Percentiles rank a stretch among this genome's conserved stretches.
Conservation (phyloP, 1,284 basidiomycete species). For the Heterobasidion occidentale region DNA sequence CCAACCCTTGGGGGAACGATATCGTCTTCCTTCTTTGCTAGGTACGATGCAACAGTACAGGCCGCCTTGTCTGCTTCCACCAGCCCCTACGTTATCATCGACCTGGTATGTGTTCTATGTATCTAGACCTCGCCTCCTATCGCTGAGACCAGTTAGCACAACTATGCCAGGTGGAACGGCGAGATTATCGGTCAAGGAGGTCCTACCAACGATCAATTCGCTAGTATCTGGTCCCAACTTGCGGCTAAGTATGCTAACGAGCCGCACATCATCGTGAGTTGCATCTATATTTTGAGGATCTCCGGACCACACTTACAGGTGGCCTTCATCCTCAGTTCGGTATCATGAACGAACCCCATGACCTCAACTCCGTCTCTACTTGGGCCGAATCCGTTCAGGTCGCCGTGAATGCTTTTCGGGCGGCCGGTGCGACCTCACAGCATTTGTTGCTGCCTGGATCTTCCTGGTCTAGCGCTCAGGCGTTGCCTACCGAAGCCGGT, state of each 20-base stretch:
- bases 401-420: slow-evolving; percentile 48
- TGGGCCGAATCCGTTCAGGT: slow-evolving; percentile 42
- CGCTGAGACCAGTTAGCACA: slow-evolving; percentile 23
- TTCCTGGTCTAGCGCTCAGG: slow-evolving; percentile 34
- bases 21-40: slow-evolving; percentile 33
- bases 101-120: slow-evolving; percentile 23
- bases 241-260: slow-evolving; percentile 44
- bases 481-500: slow-evolving; percentile 29
- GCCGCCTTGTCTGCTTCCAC: slow-evolving; percentile 33
- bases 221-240: slow-evolving; percentile 42
- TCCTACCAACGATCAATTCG: slow-evolving; percentile 47
- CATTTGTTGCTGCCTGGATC: slow-evolving; percentile 27
- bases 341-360: slow-evolving; percentile 53
- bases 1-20: slow-evolving; percentile 39
- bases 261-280: slow-evolving; percentile 43
- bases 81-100: slow-evolving; percentile 42
- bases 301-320: not conserved
- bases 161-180: slow-evolving; percentile 46
- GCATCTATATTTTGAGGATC: slow-evolving; percentile 14
- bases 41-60: slow-evolving; percentile 41
- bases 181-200: slow-evolving; percentile 55
- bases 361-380: slow-evolving; percentile 32
- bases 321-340: not conserved
- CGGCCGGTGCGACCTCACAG: slow-evolving; percentile 26
- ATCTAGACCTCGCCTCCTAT: not conserved